Percentiles rank a stretch among this genome's conserved stretches.
phyloP scores from a whole-genome alignment of 1,284 basidiomycete species.

The Cutaneotrichosporon sp. region DNA sequence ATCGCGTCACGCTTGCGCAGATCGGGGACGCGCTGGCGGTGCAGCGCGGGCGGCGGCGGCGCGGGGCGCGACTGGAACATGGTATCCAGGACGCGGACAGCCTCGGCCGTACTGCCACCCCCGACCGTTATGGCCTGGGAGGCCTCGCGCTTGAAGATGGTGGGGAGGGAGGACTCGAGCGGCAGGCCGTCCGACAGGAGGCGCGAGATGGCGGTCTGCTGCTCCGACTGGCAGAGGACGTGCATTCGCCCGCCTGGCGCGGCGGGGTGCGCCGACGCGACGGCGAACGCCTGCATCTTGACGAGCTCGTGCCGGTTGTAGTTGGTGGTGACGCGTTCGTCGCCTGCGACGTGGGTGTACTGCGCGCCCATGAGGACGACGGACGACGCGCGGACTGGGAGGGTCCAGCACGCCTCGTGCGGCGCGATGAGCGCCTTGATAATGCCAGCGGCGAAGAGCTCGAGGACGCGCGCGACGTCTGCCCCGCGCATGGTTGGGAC shows the following conservation, averaged over 20 bases:
- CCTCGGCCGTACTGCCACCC: conserved; percentile 29
- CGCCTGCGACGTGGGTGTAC: conserved; percentile 59
- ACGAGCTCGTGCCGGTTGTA: conserved; percentile 81
- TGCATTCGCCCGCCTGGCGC: conserved; percentile 65
- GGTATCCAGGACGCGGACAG: conserved; percentile 12
- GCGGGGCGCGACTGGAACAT: conserved; percentile 34
- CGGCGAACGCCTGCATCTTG: conserved; percentile 85
- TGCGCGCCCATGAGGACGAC: conserved; percentile 94
- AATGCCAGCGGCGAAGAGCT: conserved; percentile 78
- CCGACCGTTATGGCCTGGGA: conserved; percentile 13
- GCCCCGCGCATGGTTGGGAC: conserved; percentile 68
- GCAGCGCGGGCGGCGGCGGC: conserved; percentile 27
- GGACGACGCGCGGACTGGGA: conserved; percentile 74
- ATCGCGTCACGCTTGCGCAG: conserved; percentile 68
- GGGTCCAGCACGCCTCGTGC: conserved; percentile 79
- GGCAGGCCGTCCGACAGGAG: conserved; percentile 86
- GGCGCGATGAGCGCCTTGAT: conserved; percentile 82
- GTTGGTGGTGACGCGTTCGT: conserved; percentile 70
- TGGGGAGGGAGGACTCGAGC: conserved; percentile 74
- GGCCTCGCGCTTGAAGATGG: conserved; percentile 22
- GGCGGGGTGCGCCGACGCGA: conserved; percentile 50
- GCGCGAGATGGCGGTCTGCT: conserved; percentile 72
- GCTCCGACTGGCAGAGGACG: conserved; percentile 84
- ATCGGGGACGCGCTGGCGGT: conserved; percentile 47
- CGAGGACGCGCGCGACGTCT: conserved; percentile 77